phyloP scores from a whole-genome alignment of 768 basidiomycete species.

The Mycena crocata region DNA sequence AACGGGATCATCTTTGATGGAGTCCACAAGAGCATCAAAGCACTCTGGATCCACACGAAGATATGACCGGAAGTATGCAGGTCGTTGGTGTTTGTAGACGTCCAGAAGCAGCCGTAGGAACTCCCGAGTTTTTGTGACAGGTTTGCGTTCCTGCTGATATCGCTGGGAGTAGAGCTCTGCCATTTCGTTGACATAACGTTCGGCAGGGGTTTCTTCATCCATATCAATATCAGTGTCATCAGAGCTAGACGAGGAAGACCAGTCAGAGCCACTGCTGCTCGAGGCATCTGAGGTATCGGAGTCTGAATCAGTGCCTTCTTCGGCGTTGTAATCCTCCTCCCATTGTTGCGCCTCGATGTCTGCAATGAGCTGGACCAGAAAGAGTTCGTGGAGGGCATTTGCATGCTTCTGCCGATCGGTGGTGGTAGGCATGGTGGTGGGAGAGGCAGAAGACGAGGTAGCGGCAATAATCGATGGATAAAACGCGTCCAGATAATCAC shows the following conservation, averaged over 20 bases:
- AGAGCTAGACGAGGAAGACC: not conserved
- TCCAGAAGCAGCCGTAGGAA: not conserved
- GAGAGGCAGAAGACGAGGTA: not conserved
- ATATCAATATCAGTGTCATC: not conserved
- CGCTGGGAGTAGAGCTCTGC: not conserved
- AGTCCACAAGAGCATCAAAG: slow-evolving; percentile 38
- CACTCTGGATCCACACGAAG: slow-evolving; percentile 37
- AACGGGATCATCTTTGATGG: slow-evolving; percentile 36
- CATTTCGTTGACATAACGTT: not conserved
- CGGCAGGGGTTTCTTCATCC: not conserved
- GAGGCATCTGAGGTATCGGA: not conserved
- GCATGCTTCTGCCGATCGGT: not conserved
- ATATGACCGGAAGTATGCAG: slow-evolving; percentile 30
- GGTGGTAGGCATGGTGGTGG: not conserved
- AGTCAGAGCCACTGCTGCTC: not conserved
- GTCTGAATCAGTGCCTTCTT: not conserved
- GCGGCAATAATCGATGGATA: too few relatives aligned
- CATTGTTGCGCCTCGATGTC: not conserved
- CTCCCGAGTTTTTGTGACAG: not conserved
- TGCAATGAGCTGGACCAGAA: not conserved
- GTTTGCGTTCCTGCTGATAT: not conserved
- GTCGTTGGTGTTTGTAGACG: not conserved
- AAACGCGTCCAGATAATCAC: too few relatives aligned
- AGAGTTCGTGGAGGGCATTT: not conserved
- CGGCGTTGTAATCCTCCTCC: not conserved